These are phyloP conservation scores for Podospora australis DNA, from an alignment of 495 filamentous ascomycete species.

Conservation along the genomic window DNA sequence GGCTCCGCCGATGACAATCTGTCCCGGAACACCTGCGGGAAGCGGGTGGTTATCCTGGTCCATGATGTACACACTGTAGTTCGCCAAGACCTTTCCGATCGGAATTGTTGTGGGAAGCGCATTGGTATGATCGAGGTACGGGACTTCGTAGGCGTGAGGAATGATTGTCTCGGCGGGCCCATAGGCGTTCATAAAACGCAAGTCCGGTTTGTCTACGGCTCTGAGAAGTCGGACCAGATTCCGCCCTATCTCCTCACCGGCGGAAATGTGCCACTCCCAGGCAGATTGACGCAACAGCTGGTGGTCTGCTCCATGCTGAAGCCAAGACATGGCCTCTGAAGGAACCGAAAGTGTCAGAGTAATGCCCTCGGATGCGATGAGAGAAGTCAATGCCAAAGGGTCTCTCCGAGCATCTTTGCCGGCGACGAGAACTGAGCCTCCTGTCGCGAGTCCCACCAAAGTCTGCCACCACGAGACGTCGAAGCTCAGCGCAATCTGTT, in stretches of 20 bases:
- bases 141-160: slow-evolving; percentile 1
- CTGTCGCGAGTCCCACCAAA: slow-evolving; percentile 5
- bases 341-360: slow-evolving; percentile 19
- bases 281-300: slow-evolving; percentile 34
- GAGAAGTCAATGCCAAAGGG: slow-evolving; percentile 10
- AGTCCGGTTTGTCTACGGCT: slow-evolving; percentile 5
- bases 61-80: slow-evolving; percentile 38
- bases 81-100: slow-evolving; percentile 30
- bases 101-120: slow-evolving; percentile 11
- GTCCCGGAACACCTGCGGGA: slow-evolving; percentile 34
- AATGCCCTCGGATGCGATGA: slow-evolving; percentile 12
- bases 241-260: slow-evolving; percentile 25
- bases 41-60: slow-evolving; percentile 32
- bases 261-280: slow-evolving; percentile 35
- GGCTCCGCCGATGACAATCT: slow-evolving; percentile 39
- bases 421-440: slow-evolving; percentile 6
- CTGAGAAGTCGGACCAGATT: slow-evolving; percentile 27
- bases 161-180: slow-evolving; percentile 21
- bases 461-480: slow-evolving; percentile 13
- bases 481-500: slow-evolving; percentile 14
- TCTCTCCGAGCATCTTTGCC: slow-evolving; percentile 13
- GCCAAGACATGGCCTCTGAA: slow-evolving; percentile 23
- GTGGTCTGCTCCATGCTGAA: slow-evolving; percentile 7
- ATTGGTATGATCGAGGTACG: not conserved
- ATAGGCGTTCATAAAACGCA: slow-evolving; percentile 15